Evolutionary conservation across 208 protist species (phyloP).

Genomic region (Leishmania major): DNA sequence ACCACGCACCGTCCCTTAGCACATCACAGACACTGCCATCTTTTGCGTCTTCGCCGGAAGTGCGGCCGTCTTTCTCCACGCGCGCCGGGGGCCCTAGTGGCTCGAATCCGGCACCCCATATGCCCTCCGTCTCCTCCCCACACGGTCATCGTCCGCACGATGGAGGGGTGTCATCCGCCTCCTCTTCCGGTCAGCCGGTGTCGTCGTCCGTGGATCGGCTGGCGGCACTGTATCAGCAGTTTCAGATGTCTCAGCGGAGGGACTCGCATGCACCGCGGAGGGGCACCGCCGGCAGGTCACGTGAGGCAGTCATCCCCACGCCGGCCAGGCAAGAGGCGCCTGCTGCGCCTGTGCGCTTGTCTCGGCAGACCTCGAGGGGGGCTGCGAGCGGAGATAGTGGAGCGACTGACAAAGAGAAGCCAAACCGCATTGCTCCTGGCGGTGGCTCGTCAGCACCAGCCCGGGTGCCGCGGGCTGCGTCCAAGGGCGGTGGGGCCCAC

Average conservation of each 20-base stretch:
- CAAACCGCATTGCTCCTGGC: not conserved
- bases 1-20: not conserved
- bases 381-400: not conserved
- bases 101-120: not conserved
- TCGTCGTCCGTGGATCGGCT: slow-evolving; percentile 21
- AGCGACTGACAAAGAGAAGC: not conserved
- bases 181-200: not conserved
- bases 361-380: not conserved
- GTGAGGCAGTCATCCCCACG: not conserved
- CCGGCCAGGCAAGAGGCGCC: too few relatives aligned
- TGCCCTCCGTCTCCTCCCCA: not conserved
- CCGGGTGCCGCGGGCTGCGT: not conserved
- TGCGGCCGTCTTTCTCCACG: not conserved
- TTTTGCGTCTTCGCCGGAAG: not conserved
- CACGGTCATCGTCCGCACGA: not conserved
- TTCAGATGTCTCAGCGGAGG: slow-evolving; percentile 4
- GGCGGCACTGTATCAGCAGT: slow-evolving; percentile 25
- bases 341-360: not conserved
- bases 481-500: not conserved
- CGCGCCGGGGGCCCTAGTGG: not conserved
- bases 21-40: not conserved
- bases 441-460: not conserved
- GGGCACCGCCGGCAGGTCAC: not conserved
- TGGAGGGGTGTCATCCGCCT: not conserved
- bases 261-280: not conserved